Percentiles rank a stretch among this genome's conserved stretches.
phyloP scores from a whole-genome alignment of 2,329 filamentous ascomycete genomes.

The Colletotrichum graminicola region DNA sequence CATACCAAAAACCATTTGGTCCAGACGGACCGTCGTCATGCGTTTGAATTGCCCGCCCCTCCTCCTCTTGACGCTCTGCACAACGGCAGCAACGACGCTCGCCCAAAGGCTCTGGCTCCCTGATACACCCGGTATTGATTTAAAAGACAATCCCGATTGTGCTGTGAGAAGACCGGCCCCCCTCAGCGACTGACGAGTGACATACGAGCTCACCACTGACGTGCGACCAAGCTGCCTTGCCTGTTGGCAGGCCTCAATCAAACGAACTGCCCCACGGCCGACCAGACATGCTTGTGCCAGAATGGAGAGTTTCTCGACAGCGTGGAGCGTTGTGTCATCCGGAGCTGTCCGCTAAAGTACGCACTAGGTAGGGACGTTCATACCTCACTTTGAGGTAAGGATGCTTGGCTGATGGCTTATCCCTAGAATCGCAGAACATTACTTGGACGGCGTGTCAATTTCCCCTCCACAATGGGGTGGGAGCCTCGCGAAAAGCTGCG shows the following conservation, averaged over 20 bases:
- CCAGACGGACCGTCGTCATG: neutral
- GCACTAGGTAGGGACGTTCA: neutral
- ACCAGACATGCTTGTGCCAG: slow-evolving; percentile 30
- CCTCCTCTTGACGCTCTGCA: neutral
- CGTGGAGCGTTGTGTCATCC: slow-evolving; percentile 5
- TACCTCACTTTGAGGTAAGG: neutral
- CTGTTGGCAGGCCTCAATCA: slow-evolving; percentile 11
- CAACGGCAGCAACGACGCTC: slow-evolving; percentile 9
- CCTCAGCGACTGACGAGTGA: neutral
- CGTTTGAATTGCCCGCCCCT: neutral
- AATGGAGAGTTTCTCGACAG: slow-evolving; percentile 11
- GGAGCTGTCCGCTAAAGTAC: slow-evolving; percentile 24
- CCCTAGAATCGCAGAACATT: slow-evolving; percentile 18
- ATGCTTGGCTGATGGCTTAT: neutral
- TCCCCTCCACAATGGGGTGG: neutral
- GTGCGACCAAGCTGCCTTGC: slow-evolving; percentile 21
- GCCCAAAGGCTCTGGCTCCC: slow-evolving; percentile 15
- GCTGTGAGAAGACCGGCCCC: slow-evolving; percentile 7
- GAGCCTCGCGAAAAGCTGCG: neutral
- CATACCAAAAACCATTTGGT: neutral
- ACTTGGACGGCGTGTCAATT: slow-evolving; percentile 29
- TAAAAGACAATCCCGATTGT: slow-evolving; percentile 25
- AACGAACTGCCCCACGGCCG: slow-evolving; percentile 5
- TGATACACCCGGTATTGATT: slow-evolving; percentile 1
- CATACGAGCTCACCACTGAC: neutral